Conservation (phyloP, 2,329 filamentous ascomycete genomes). For the Fusarium chlamydosporum region DNA sequence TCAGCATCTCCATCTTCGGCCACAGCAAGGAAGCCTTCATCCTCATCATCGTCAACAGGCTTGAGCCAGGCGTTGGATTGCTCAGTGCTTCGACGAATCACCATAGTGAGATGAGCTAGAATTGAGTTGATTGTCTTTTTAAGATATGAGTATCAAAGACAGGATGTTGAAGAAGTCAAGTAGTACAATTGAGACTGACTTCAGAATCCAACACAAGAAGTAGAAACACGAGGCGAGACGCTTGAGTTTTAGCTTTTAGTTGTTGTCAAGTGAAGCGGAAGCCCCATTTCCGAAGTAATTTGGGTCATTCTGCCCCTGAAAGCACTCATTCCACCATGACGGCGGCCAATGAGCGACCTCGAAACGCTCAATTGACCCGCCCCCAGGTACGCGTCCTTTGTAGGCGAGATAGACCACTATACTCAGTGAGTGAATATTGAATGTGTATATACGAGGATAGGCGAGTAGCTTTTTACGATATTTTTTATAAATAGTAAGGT, state of each 20-base stretch:
- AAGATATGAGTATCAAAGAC: not conserved
- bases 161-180: slow-evolving; percentile 8
- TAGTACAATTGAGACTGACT: slow-evolving; percentile 7
- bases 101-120: slow-evolving; percentile 27
- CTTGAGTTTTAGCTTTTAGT: slow-evolving; percentile 28
- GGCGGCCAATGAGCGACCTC: slow-evolving; percentile 18
- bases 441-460: slow-evolving; percentile 19
- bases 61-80: slow-evolving; percentile 46
- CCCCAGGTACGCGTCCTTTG: slow-evolving; percentile 32
- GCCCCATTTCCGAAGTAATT: slow-evolving; percentile 32
- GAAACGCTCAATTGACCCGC: slow-evolving; percentile 21
- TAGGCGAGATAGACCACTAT: slow-evolving; percentile 32
- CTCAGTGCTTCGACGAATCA: slow-evolving; percentile 43
- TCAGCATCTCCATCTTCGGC: slow-evolving; percentile 46
- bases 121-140: not conserved
- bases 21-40: slow-evolving; percentile 46
- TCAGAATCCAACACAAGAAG: not conserved
- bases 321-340: slow-evolving; percentile 13
- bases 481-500: not conserved
- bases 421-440: slow-evolving; percentile 4
- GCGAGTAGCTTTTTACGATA: slow-evolving; percentile 17
- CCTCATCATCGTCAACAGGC: slow-evolving; percentile 48
- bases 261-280: slow-evolving; percentile 20
- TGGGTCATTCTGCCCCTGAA: slow-evolving; percentile 40
- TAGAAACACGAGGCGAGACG: slow-evolving; percentile 19